Conservation (phyloP, 306 rosid genomes). For the Rosa rugosa region DNA sequence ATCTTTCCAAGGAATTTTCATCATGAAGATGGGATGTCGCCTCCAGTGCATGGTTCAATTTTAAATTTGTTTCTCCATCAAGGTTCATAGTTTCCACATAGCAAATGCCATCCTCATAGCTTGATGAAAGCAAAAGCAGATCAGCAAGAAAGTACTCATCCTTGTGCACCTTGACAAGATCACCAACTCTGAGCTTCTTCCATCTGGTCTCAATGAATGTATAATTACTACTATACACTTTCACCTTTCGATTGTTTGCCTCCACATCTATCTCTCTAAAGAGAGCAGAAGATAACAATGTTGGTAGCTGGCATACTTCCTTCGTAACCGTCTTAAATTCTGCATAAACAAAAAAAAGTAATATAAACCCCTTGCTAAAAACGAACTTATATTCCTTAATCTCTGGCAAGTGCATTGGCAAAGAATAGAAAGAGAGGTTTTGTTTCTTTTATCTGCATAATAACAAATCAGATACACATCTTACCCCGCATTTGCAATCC, state of each 20-base stretch:
- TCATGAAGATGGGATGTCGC: conserved; percentile 48
- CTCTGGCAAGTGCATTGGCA: no score
- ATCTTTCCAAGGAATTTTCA: conserved; percentile 52
- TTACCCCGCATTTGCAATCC: no score
- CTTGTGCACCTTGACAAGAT: conserved; percentile 68
- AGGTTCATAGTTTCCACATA: conserved; percentile 94
- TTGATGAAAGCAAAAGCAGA: conserved; percentile 75
- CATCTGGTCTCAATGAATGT: conserved; percentile 66
- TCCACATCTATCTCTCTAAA: conserved; percentile 70
- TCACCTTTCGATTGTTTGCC: conserved; percentile 71
- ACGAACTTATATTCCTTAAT: no score
- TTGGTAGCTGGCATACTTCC: no score
- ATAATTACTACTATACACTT: conserved; percentile 43
- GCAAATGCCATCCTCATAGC: conserved; percentile 77
- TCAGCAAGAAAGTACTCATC: conserved; percentile 90
- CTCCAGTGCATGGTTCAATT: conserved; percentile 74
- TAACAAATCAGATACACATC: no score
- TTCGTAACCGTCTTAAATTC: no score
- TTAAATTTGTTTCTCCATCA: conserved; percentile 92
- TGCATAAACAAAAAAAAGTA: no score
- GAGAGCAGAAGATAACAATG: no score
- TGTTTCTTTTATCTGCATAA: no score
- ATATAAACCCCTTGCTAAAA: no score
- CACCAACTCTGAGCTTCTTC: conserved; percentile 87
- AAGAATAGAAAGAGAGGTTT: no score